Conservation (phyloP, 2,329 filamentous ascomycete species). For the Dactylellina cionopaga region DNA sequence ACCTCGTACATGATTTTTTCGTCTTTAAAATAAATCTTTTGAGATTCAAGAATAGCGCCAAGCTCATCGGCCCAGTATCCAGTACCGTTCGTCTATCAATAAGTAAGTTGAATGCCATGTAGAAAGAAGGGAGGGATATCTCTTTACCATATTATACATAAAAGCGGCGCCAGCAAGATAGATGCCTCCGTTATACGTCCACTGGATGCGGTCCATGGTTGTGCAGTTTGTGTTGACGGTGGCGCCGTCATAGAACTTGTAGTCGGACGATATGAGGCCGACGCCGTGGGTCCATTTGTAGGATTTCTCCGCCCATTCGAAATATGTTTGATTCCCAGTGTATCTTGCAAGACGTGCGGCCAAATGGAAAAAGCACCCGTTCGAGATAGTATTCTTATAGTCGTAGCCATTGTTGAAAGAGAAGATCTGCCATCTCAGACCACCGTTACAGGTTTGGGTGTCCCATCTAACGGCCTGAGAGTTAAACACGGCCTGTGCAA, state of each 20-base stretch:
- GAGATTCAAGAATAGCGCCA: constrained; percentile 35
- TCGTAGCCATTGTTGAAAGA: constrained; percentile 75
- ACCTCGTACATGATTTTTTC: constrained; percentile 72
- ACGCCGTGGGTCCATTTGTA: constrained; percentile 71
- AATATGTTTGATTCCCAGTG: constrained; percentile 73
- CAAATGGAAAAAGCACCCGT: constrained; percentile 69
- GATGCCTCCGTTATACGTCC: constrained; percentile 74
- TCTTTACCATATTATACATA: constrained; percentile 72
- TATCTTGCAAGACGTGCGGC: constrained; percentile 59
- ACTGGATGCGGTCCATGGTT: constrained; percentile 71
- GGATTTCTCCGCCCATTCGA: constrained; percentile 69
- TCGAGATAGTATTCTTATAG: constrained; percentile 70
- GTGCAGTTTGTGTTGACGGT: constrained; percentile 70
- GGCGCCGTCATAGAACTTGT: constrained; percentile 73
- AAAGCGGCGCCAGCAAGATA: constrained; percentile 72
- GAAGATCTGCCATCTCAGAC: constrained; percentile 87
- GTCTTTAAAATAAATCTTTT: constrained; percentile 37
- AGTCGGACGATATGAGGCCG: constrained; percentile 70
- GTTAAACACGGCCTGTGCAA: constrained; percentile 83
- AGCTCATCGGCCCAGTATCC: constrained; percentile 41
- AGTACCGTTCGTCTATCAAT: constrained; percentile 64
- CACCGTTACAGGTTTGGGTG: constrained; percentile 72
- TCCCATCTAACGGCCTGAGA: constrained; percentile 79
- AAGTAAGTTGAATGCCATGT: not conserved
- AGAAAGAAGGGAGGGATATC: not conserved